Evolutionary conservation across 179 eudicot species (phyloP).

Genomic region (Spinacia oleracea): DNA sequence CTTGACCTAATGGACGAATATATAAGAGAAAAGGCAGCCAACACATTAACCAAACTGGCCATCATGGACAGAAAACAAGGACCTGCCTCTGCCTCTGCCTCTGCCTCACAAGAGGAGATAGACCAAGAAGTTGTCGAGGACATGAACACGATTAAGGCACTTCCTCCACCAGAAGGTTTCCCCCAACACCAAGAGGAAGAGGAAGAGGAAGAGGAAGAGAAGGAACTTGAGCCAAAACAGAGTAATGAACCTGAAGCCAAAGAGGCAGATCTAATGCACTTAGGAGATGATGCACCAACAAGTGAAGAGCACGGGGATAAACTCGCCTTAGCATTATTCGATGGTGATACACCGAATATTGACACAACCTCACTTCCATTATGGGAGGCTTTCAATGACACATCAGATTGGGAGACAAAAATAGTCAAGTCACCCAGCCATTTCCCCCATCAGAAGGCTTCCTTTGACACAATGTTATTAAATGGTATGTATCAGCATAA

Average conservation of each 20-base stretch:
- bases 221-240: constrained; percentile 5
- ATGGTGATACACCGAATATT: constrained; percentile 28
- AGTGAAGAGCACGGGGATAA: constrained; percentile 48
- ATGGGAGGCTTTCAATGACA: constrained; percentile 66
- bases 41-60: constrained; percentile 19
- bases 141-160: constrained; percentile 58
- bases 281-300: constrained; percentile 55
- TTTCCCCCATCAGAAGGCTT: constrained; percentile 54
- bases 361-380: constrained; percentile 30
- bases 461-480: constrained; percentile 57
- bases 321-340: constrained; percentile 68
- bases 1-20: constrained; percentile 75
- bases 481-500: constrained; percentile 75
- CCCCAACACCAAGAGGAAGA: not conserved
- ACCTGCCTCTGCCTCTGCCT: no score
- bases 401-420: constrained; percentile 73
- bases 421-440: constrained; percentile 69
- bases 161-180: constrained; percentile 63
- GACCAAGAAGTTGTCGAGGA: constrained; percentile 44
- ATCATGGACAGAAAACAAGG: constrained; percentile 7
- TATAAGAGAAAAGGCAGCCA: constrained; percentile 50
- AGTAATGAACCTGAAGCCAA: constrained; percentile 17
- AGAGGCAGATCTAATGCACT: constrained; percentile 55
- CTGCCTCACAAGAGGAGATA: constrained; percentile 22
- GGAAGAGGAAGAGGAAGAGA: not conserved